These are phyloP conservation scores for Funneliformis mosseae DNA, from an alignment of 192 early-diverging fungal species.

Conservation along the genomic window DNA sequence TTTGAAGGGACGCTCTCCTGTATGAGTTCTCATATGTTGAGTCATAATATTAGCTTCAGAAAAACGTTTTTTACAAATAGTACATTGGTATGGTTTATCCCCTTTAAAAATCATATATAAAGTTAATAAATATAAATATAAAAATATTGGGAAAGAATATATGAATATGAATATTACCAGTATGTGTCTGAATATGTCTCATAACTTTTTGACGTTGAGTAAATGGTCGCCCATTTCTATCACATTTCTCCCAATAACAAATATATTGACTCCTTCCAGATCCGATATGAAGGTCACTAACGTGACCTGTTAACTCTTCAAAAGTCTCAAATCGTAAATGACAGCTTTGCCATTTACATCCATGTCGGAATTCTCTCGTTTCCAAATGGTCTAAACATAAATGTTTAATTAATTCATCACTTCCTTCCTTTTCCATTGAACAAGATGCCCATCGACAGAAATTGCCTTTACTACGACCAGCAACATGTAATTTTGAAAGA, in stretches of 20 bases:
- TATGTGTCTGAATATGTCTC: conserved; percentile 86
- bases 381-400: conserved; percentile 60
- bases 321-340: conserved; percentile 57
- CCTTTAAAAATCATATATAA: conserved; percentile 47
- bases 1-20: conserved; percentile 73
- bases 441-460: conserved; percentile 69
- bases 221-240: conserved; percentile 52
- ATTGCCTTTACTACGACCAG: conserved; percentile 37
- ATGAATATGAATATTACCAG: conserved; percentile 40
- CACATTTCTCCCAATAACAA: conserved; percentile 56
- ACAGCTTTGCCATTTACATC: conserved; percentile 76
- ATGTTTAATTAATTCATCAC: conserved; percentile 62
- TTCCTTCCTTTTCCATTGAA: conserved; percentile 49
- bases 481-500: conserved; percentile 51
- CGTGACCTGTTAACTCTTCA: conserved; percentile 64
- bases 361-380: conserved; percentile 54
- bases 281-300: conserved; percentile 68
- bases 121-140: background rate
- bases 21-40: conserved; percentile 76
- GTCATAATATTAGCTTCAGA: conserved; percentile 80
- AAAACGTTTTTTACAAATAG: conserved; percentile 74
- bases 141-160: background rate
- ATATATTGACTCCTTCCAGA: conserved; percentile 57
- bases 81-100: conserved; percentile 80
- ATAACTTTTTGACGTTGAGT: conserved; percentile 63